Conservation (phyloP, 225 moss, liverwort and hornwort genomes). For the Polytrichum commune region DNA sequence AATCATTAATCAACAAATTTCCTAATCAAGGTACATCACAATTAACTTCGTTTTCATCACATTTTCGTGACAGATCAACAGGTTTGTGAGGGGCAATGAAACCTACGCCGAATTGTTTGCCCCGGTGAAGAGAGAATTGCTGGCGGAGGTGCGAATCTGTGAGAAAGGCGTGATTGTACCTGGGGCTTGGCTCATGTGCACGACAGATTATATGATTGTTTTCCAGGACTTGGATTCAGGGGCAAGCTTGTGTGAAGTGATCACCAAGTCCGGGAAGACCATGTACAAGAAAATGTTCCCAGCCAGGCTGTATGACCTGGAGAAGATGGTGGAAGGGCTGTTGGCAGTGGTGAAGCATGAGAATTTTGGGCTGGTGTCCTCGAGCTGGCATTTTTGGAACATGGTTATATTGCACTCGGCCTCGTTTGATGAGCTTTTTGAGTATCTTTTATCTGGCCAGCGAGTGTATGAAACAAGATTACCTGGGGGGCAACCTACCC, state of each 20-base stretch:
- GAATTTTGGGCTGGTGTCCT: conserved; percentile 44
- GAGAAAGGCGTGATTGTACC: conserved; percentile 52
- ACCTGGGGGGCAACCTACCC: conserved; percentile 32
- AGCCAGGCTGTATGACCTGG: conserved; percentile 37
- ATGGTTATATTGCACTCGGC: conserved; percentile 45
- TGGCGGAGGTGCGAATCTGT: conserved; percentile 42
- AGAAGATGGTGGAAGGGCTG: conserved; percentile 39
- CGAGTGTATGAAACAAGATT: conserved; percentile 38
- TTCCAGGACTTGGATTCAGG: conserved; percentile 41
- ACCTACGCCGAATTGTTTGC: conserved; percentile 34
- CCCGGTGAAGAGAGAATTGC: conserved; percentile 35
- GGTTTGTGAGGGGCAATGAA: conserved; percentile 35
- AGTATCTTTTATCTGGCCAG: conserved; percentile 41
- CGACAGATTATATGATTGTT: conserved; percentile 34
- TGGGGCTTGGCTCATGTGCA: conserved; percentile 51
- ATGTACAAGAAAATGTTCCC: conserved; percentile 48
- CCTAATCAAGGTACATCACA: too few relatives aligned
- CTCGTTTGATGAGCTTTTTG: conserved; percentile 52
- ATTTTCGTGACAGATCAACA: conserved; percentile 31
- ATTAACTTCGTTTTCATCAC: not conserved
- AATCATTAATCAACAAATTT: too few relatives aligned
- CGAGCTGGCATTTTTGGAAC: conserved; percentile 52
- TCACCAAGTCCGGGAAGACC: conserved; percentile 35
- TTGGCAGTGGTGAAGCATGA: conserved; percentile 39
- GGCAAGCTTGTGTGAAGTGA: conserved; percentile 53